Conservation (phyloP, 192 early-diverging fungal species). For the Coemansia sp. region DNA sequence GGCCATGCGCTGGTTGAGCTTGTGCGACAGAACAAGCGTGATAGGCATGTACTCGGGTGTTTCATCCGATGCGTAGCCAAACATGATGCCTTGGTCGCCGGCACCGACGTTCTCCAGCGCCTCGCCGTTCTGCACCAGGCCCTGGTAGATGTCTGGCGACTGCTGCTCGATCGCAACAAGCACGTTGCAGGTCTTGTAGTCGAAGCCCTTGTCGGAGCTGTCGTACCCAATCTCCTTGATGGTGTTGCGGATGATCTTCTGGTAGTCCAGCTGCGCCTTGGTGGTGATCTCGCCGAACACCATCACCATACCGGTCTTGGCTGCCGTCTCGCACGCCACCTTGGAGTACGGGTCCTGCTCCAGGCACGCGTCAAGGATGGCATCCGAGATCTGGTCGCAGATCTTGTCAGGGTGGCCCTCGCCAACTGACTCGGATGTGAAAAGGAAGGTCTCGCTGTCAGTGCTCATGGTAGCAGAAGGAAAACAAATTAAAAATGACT, state of each 20-base stretch:
- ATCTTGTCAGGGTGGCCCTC: conserved; percentile 99
- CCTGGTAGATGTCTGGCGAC: conserved; percentile 98
- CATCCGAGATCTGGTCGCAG: conserved; percentile 99
- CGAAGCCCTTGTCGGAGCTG: conserved; percentile 98
- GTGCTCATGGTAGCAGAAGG: conserved; percentile 27
- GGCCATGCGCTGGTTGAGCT: conserved; percentile 95
- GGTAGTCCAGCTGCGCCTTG: conserved; percentile 97
- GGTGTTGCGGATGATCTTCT: conserved; percentile 98
- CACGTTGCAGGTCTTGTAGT: conserved; percentile 99
- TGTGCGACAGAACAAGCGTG: conserved; percentile 91
- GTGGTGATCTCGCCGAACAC: conserved; percentile 99
- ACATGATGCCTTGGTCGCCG: conserved; percentile 97
- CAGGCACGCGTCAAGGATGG: conserved; percentile 96
- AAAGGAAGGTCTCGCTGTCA: conserved; percentile 86
- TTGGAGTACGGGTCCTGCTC: conserved; percentile 93
- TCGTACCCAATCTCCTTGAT: conserved; percentile 99
- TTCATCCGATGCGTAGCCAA: conserved; percentile 97
- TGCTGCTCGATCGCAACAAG: conserved; percentile 99
- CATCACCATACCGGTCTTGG: conserved; percentile 99
- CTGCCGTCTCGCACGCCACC: conserved; percentile 99
- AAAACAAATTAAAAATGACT: neutral
- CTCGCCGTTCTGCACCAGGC: conserved; percentile 88
- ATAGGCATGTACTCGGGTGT: conserved; percentile 99
- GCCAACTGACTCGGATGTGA: conserved; percentile 99
- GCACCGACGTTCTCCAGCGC: conserved; percentile 97